Evolutionary conservation across 2,329 filamentous ascomycete species (phyloP).

Genomic region (Fusarium sp.): DNA sequence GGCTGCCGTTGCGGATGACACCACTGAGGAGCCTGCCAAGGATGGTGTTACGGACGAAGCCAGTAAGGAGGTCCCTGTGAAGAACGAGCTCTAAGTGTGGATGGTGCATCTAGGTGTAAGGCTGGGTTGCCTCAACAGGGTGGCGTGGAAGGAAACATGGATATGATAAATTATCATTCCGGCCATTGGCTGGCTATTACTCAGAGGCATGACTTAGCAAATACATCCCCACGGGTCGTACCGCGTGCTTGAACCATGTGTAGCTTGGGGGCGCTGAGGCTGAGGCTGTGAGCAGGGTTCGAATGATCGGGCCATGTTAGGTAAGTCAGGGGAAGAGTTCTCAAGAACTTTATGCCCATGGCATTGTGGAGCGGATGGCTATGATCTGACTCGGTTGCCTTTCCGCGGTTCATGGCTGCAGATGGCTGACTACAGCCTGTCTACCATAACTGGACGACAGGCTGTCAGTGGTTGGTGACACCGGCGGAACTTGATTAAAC

Average conservation of each 20-base stretch:
- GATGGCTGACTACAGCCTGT: slow-evolving; percentile 17
- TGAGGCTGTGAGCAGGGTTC: background rate
- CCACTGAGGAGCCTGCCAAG: background rate
- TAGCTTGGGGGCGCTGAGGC: slow-evolving; percentile 16
- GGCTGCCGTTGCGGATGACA: too few species aligned
- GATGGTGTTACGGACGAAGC: slow-evolving; percentile 76
- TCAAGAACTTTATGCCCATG: slow-evolving; percentile 7
- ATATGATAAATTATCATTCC: slow-evolving; percentile 9
- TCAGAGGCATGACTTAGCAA: slow-evolving; percentile 17
- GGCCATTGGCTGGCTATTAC: slow-evolving; percentile 16
- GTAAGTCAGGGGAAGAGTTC: slow-evolving; percentile 29
- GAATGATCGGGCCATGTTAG: slow-evolving; percentile 29
- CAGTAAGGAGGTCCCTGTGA: slow-evolving; percentile 49
- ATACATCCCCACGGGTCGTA: slow-evolving; percentile 21
- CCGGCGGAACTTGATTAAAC: slow-evolving; percentile 38
- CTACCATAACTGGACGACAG: slow-evolving; percentile 23
- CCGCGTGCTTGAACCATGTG: slow-evolving; percentile 37
- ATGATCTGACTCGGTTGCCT: slow-evolving; percentile 12
- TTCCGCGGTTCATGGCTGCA: slow-evolving; percentile 31
- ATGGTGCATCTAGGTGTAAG: slow-evolving; percentile 7
- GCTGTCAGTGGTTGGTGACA: slow-evolving; percentile 14
- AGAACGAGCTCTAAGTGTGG: slow-evolving; percentile 63
- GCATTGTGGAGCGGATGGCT: slow-evolving; percentile 17
- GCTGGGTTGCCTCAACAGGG: slow-evolving; percentile 14
- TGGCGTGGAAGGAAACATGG: slow-evolving; percentile 16